Evolutionary conservation across 148 eudicot species (phyloP).

Genomic region (Rhododendron ferrugineum): DNA sequence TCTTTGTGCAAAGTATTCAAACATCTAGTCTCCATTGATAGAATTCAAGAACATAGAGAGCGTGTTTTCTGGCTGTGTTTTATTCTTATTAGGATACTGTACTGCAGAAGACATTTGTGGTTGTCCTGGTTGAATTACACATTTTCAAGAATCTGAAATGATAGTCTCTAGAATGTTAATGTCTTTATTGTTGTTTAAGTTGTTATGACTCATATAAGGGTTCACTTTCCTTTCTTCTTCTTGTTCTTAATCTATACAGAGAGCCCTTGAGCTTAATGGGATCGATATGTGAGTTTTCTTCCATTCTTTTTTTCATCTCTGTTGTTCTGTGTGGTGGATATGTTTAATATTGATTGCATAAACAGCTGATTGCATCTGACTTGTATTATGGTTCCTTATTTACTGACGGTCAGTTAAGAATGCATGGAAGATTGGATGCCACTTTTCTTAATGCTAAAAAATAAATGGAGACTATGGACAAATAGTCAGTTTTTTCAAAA

Average conservation of each 20-base stretch:
- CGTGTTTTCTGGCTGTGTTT: slow-evolving; percentile 3
- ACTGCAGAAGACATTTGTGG: not conserved
- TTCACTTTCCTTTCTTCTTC: not conserved
- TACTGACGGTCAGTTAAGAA: not conserved
- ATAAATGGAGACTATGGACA: not conserved
- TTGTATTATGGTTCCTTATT: not conserved
- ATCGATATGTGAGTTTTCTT: not conserved
- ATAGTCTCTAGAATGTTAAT: too few species aligned
- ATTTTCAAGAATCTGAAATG: not conserved
- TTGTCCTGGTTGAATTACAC: not conserved
- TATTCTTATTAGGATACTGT: not conserved
- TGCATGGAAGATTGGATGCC: not conserved
- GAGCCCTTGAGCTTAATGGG: not conserved
- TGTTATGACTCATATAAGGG: not conserved
- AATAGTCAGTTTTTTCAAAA: not conserved
- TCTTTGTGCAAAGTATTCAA: not conserved
- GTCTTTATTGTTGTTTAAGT: not conserved
- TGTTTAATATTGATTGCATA: not conserved
- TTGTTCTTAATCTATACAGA: not conserved
- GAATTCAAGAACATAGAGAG: not conserved
- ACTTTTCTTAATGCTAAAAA: not conserved
- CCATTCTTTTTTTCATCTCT: not conserved
- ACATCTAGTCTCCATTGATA: slow-evolving; percentile 11
- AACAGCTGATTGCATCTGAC: not conserved
- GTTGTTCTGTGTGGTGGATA: not conserved